These are phyloP conservation scores for Iberis pinnata DNA, from an alignment of 345 rosid genomes.

Conservation along the genomic window DNA sequence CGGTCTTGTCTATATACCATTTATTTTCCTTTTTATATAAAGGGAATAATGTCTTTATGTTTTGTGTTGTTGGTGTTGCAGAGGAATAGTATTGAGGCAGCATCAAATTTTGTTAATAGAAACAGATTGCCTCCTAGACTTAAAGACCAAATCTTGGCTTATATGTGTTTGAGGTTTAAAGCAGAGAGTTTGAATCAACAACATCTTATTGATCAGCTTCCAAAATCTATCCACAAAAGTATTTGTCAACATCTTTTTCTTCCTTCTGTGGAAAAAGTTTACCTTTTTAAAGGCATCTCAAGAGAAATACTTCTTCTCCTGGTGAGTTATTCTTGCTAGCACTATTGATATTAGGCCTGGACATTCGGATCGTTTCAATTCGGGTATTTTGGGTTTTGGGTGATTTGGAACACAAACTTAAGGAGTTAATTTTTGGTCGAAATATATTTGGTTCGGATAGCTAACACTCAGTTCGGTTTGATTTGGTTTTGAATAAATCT, in stretches of 20 bases:
- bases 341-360: too few species aligned
- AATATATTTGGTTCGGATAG: too few species aligned
- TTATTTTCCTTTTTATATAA: too few species aligned
- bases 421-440: too few species aligned
- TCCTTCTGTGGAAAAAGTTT: conserved; percentile 60
- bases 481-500: too few species aligned
- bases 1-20: too few species aligned
- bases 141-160: conserved; percentile 78
- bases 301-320: conserved; percentile 53
- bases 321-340: conserved; percentile 30
- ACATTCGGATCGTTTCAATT: too few species aligned
- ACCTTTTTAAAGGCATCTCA: conserved; percentile 66
- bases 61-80: conserved; percentile 28
- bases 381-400: too few species aligned
- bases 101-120: conserved; percentile 66
- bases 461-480: too few species aligned
- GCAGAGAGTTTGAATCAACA: conserved; percentile 90
- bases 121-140: conserved; percentile 66
- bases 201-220: conserved; percentile 78
- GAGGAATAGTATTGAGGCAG: conserved; percentile 87
- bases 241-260: conserved; percentile 80
- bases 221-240: conserved; percentile 77
- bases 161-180: conserved; percentile 84
- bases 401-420: too few species aligned
- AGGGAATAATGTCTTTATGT: neutral